Conservation (phyloP, 2,329 filamentous ascomycete species). For the Fusarium decemcellulare region DNA sequence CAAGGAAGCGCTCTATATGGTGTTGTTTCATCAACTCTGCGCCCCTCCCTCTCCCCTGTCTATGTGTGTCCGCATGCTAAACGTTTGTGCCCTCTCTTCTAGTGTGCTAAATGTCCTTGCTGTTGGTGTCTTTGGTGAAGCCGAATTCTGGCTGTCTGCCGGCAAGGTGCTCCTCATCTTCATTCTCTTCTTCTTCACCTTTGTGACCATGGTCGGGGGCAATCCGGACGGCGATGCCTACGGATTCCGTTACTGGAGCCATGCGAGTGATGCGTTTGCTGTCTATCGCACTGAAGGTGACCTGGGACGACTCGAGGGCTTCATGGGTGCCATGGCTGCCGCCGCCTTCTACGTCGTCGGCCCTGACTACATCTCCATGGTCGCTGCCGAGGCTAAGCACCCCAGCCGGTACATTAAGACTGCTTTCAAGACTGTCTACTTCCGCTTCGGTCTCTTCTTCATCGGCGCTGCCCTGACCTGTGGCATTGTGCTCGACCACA, state of each 20-base stretch:
- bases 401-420: constrained; percentile 76
- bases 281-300: constrained; percentile 30
- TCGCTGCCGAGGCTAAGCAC: constrained; percentile 37
- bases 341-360: constrained; percentile 39
- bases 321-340: constrained; percentile 30
- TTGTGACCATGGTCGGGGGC: constrained; percentile 42
- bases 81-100: constrained; percentile 27
- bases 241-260: constrained; percentile 39
- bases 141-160: constrained; percentile 40
- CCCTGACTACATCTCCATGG: constrained; percentile 43
- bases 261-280: constrained; percentile 29
- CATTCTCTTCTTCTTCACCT: constrained; percentile 39
- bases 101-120: constrained; percentile 56
- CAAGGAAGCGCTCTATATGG: constrained; percentile 34
- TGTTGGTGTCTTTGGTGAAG: constrained; percentile 43
- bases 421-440: constrained; percentile 83
- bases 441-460: constrained; percentile 80
- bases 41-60: background rate
- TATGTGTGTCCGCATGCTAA: constrained; percentile 37
- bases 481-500: constrained; percentile 27
- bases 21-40: constrained; percentile 11
- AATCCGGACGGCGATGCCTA: constrained; percentile 36
- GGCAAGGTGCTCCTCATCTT: constrained; percentile 41
- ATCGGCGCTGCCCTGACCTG: constrained; percentile 63
- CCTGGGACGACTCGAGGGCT: constrained; percentile 35